Evolutionary conservation across 1,284 basidiomycete genomes (phyloP), one percentile per base, ranked within the genome.

Genomic region (Coniferiporia sulphurascens): DNA sequence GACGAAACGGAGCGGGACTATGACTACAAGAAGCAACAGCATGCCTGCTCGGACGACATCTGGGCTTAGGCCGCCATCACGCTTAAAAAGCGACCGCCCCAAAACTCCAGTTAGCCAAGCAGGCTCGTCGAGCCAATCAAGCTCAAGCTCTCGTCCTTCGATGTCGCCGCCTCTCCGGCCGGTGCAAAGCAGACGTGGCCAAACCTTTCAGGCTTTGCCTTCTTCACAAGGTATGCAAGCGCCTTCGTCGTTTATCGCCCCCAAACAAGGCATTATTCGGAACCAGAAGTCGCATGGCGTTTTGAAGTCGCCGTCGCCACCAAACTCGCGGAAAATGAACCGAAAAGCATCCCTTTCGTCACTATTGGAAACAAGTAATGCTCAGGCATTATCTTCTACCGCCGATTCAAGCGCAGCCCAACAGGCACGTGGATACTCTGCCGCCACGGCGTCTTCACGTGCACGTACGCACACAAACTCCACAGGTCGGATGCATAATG

Each of bases 231-330:
- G 35, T 36, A 17, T 45, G 0, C 52, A 55, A 36, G 51, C 50
- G 4, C 61, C 80, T 54, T 74, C 74, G 48, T 77, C 81, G 15
- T 82, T 87, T 71, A 78, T 87, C 61, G 73, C 82, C 32, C 76
- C 81, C 48, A 90, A 89, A 70, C 81, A 85, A 59, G 83, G 80
- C 55, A 85, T 84, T 70, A 79, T 91, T 61, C 84, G 89, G 46
- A 84, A 84, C 22, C 88, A 91, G 76, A 91, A 90, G 67, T 91
- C 89, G 5, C 86, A 89, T 69, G 84, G 86, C 15, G 87, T 84
- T 45, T 78, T 91, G 54, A 90, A 91, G 68, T 83, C 86, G 4
- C 78, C 82, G 19, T 84, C 84, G 5, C 85, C 87, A 48, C 80
- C 87, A 19, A 64, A 61, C 22, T 70, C 81, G 54, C 81, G 84